phyloP scores from a whole-genome alignment of 2,329 filamentous ascomycete species.

The Pseudopyricularia javanii region DNA sequence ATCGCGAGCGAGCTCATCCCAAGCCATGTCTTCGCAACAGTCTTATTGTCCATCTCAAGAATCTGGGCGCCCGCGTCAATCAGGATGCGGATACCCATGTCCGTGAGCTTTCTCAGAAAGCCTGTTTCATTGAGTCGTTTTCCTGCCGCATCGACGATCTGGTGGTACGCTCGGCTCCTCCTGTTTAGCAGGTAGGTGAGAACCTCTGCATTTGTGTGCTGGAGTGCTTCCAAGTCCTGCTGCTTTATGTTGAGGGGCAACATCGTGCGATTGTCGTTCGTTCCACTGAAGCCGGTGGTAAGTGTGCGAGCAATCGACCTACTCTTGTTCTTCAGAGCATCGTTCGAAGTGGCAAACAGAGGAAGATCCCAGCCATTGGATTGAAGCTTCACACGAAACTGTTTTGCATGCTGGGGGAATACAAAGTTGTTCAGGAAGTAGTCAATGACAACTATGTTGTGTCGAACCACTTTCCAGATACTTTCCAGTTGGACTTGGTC shows the following conservation, averaged over 20 bases:
- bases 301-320: slow-evolving; percentile 12
- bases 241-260: slow-evolving; percentile 52
- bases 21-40: slow-evolving; percentile 38
- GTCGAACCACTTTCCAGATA: slow-evolving; percentile 37
- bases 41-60: slow-evolving; percentile 44
- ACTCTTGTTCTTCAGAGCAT: slow-evolving; percentile 3
- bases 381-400: slow-evolving; percentile 51
- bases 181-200: slow-evolving; percentile 41
- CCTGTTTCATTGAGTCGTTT: slow-evolving; percentile 28
- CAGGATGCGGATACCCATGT: slow-evolving; percentile 32
- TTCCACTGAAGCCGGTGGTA: slow-evolving; percentile 61
- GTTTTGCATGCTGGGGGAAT: slow-evolving; percentile 51
- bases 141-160: slow-evolving; percentile 16
- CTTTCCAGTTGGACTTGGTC: slow-evolving; percentile 36
- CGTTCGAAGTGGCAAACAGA: slow-evolving; percentile 18
- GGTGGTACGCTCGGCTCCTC: slow-evolving; percentile 35
- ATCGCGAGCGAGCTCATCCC: slow-evolving; percentile 24
- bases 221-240: slow-evolving; percentile 40
- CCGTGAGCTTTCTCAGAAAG: slow-evolving; percentile 27
- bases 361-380: slow-evolving; percentile 59
- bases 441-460: slow-evolving; percentile 38
- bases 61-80: slow-evolving; percentile 56
- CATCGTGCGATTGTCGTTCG: slow-evolving; percentile 50
- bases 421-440: slow-evolving; percentile 52
- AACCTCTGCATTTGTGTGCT: slow-evolving; percentile 52